These are phyloP conservation scores for Leersia perrieri DNA, from an alignment of 176 grass and related monocot genomes.

Conservation along the genomic window DNA sequence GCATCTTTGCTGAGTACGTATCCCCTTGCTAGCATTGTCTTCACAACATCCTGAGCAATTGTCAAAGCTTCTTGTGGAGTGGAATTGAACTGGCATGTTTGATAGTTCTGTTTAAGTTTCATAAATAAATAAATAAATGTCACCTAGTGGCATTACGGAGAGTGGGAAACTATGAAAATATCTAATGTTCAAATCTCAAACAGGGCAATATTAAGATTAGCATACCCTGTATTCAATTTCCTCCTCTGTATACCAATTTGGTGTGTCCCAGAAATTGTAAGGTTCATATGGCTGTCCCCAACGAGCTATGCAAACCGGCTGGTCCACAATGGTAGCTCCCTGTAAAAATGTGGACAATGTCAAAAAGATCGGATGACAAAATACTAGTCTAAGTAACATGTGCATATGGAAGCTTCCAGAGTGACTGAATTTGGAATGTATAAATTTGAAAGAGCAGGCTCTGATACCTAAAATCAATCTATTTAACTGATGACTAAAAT, in stretches of 20 bases:
- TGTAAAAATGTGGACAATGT: constrained; percentile 26
- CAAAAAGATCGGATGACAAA: background rate
- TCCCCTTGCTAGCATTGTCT: constrained; percentile 73
- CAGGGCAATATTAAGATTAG: background rate
- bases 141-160: constrained; percentile 2
- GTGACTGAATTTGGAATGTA: background rate
- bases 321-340: constrained; percentile 97
- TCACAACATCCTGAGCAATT: constrained; percentile 80
- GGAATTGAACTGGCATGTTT: constrained; percentile 57
- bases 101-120: constrained; percentile 45
- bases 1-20: constrained; percentile 89
- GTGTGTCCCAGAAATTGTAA: constrained; percentile 71
- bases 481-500: background rate
- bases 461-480: background rate
- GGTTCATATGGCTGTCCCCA: constrained; percentile 71
- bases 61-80: constrained; percentile 76
- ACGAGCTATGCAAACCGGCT: constrained; percentile 77
- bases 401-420: background rate
- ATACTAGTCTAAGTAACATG: background rate
- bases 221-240: constrained; percentile 63
- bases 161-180: background rate
- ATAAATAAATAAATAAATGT: background rate
- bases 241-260: constrained; percentile 61
- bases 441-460: background rate
- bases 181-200: constrained; percentile 3